Evolutionary conservation across 2,329 filamentous ascomycete genomes (phyloP).

Genomic region (Gremmenia infestans): DNA sequence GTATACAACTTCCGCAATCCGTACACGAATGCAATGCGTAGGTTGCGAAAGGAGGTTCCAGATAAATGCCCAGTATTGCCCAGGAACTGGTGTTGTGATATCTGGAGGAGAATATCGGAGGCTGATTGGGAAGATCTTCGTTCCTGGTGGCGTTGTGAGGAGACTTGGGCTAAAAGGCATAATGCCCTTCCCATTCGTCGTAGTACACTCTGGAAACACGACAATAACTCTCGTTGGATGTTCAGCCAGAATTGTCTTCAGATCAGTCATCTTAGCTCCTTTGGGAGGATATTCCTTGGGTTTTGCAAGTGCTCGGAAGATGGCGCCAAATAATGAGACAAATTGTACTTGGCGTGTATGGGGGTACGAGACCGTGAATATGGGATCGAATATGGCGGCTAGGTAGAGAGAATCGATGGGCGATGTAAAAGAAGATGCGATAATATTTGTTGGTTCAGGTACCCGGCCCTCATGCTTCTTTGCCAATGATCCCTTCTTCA

Average conservation of each 20-base stretch:
- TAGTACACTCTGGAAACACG: conserved; percentile 90
- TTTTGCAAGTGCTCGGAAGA: conserved; percentile 64
- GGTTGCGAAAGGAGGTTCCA: conserved; percentile 83
- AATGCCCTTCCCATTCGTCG: conserved; percentile 88
- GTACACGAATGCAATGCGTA: conserved; percentile 84
- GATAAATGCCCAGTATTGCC: conserved; percentile 65
- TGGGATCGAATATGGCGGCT: conserved; percentile 89
- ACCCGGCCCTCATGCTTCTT: conserved; percentile 69
- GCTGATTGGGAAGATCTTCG: conserved; percentile 84
- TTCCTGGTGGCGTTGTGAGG: conserved; percentile 58
- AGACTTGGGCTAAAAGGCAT: conserved; percentile 77
- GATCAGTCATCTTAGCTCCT: conserved; percentile 49
- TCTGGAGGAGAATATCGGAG: conserved; percentile 85
- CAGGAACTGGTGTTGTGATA: conserved; percentile 84
- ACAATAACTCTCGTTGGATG: conserved; percentile 74
- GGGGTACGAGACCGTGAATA: conserved; percentile 86
- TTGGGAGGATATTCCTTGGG: conserved; percentile 45
- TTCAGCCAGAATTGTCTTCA: conserved; percentile 57
- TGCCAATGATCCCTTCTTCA: conserved; percentile 82
- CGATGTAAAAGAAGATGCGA: conserved; percentile 86
- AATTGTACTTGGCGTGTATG: conserved; percentile 66
- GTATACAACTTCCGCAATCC: conserved; percentile 73
- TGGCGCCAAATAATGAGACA: conserved; percentile 71
- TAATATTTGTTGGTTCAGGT: conserved; percentile 73
- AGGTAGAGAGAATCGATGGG: conserved; percentile 92